Percentiles rank a stretch among this genome's conserved stretches.
phyloP scores from a whole-genome alignment of 2,329 filamentous ascomycete species.

The Aspergillus latus region DNA sequence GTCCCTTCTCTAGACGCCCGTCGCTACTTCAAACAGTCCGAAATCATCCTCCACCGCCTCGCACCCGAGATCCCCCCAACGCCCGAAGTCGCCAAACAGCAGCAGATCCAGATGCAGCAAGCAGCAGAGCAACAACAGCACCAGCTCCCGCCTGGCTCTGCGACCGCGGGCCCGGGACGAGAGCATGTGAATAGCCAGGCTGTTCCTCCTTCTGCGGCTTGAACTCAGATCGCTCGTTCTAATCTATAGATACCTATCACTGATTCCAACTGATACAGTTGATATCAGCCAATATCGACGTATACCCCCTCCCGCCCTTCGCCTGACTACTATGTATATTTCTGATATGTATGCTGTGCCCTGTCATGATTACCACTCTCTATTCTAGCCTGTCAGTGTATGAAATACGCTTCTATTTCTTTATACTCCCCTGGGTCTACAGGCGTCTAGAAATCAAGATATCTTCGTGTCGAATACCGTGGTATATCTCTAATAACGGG shows the following conservation, averaged over 20 bases:
- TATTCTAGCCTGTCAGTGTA: not conserved
- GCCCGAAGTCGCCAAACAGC: conserved; percentile 41
- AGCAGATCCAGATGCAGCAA: conserved; percentile 41
- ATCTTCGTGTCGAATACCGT: no score
- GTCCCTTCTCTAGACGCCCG: conserved; percentile 67
- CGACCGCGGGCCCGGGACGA: conserved; percentile 35
- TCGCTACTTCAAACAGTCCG: conserved; percentile 98
- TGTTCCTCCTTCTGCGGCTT: conserved; percentile 29
- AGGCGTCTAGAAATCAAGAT: no score
- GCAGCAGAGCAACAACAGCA: conserved; percentile 35
- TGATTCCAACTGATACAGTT: not conserved
- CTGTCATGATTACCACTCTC: not conserved
- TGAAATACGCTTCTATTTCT: not conserved
- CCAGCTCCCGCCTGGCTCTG: conserved; percentile 38
- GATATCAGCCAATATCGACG: conserved; percentile 5
- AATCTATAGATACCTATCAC: not conserved
- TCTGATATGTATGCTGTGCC: conserved; percentile 1
- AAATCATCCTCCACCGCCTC: conserved; percentile 95
- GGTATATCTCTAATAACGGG: no score
- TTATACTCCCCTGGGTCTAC: not conserved
- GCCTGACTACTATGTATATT: not conserved
- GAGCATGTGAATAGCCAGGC: conserved; percentile 20
- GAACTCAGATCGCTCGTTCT: not conserved
- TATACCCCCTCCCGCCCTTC: conserved; percentile 3
- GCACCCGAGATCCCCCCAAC: conserved; percentile 48